phyloP scores from a whole-genome alignment of 495 filamentous ascomycete species.

The Penicillium roqueforti region DNA sequence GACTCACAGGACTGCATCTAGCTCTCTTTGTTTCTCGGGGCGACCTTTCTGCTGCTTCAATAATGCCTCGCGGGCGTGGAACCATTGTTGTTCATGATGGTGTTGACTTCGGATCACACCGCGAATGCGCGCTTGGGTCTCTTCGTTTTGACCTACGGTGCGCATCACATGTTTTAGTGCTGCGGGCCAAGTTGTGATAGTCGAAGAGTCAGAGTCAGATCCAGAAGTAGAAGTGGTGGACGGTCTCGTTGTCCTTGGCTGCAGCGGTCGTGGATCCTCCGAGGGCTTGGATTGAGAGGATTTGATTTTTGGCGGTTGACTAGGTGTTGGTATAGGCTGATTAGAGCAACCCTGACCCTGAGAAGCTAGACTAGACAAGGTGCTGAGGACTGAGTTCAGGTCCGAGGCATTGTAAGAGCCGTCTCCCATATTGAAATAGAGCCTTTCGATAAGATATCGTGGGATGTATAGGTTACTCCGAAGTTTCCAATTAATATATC shows the following conservation, averaged over 20 bases:
- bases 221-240: constrained; percentile 5
- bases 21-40: constrained; percentile 47
- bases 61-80: constrained; percentile 48
- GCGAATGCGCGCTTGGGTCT: constrained; percentile 34
- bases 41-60: constrained; percentile 47
- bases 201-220: constrained; percentile 53
- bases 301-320: neutral
- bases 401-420: constrained; percentile 41
- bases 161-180: constrained; percentile 61
- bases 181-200: constrained; percentile 61
- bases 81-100: constrained; percentile 64
- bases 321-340: constrained; percentile 2
- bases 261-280: constrained; percentile 10
- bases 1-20: constrained; percentile 49
- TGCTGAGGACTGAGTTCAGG: constrained; percentile 51
- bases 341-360: constrained; percentile 9
- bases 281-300: neutral
- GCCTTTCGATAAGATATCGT: neutral
- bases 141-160: constrained; percentile 50
- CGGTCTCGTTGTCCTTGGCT: neutral
- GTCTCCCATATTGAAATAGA: constrained; percentile 26
- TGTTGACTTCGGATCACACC: constrained; percentile 62
- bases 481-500: neutral
- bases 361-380: constrained; percentile 36
- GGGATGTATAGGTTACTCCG: neutral